Evolutionary conservation across 305 asterid species (phyloP).

Genomic region (Fraxinus baroniana): DNA sequence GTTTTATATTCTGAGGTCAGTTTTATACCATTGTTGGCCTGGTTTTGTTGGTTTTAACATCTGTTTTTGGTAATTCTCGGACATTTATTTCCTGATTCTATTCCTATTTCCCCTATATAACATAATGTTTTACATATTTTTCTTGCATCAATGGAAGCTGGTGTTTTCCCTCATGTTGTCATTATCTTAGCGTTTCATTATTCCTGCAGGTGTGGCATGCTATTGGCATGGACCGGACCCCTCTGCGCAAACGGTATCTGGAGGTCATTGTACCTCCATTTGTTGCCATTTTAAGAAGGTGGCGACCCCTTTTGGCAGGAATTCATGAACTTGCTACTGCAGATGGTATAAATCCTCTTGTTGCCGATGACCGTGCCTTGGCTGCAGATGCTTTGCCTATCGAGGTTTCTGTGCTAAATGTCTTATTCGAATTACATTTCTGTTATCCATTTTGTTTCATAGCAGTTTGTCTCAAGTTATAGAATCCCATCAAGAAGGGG

Average conservation of each 20-base stretch:
- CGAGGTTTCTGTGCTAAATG: slow-evolving; percentile 55
- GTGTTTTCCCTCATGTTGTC: slow-evolving; percentile 26
- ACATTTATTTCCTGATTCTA: slow-evolving; percentile 16
- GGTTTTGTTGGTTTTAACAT: slow-evolving; percentile 18
- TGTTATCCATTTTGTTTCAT: slow-evolving; percentile 23
- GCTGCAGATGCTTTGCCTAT: slow-evolving; percentile 96
- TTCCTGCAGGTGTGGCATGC: slow-evolving; percentile 86
- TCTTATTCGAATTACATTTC: slow-evolving; percentile 1
- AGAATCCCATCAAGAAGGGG: slow-evolving; percentile 8
- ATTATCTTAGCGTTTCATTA: slow-evolving; percentile 22
- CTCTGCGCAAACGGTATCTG: slow-evolving; percentile 87
- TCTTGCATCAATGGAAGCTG: slow-evolving; percentile 17
- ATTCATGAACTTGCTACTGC: slow-evolving; percentile 90
- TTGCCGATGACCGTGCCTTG: slow-evolving; percentile 88
- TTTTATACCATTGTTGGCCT: slow-evolving; percentile 26
- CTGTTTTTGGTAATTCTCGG: slow-evolving; percentile 12
- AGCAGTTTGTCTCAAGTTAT: slow-evolving; percentile 23
- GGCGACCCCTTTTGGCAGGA: slow-evolving; percentile 99
- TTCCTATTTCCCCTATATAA: slow-evolving; percentile 21
- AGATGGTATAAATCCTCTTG: slow-evolving; percentile 96
- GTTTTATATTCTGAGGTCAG: slow-evolving; percentile 93
- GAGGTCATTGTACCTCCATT: slow-evolving; percentile 95
- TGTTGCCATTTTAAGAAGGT: slow-evolving; percentile 91
- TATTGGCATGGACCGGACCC: slow-evolving; percentile 75
- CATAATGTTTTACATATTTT: slow-evolving; percentile 21